phyloP scores from a whole-genome alignment of 768 basidiomycete species.

The Leccinum variicolor region DNA sequence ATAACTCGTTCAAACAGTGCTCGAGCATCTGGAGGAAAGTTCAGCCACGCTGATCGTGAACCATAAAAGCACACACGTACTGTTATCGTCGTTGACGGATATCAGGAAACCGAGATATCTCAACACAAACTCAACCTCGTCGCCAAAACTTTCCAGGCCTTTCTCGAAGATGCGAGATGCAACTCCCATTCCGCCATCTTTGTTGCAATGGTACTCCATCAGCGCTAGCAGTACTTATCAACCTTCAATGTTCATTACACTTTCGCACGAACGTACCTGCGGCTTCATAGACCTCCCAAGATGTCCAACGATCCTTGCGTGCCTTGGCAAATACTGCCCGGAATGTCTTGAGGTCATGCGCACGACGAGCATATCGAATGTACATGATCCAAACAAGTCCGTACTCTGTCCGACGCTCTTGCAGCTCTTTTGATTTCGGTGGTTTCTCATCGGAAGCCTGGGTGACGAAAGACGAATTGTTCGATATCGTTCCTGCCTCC shows the following conservation, averaged over 20 bases:
- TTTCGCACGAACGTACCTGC: conserved; percentile 51
- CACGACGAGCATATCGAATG: conserved; percentile 87
- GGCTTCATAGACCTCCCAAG: conserved; percentile 95
- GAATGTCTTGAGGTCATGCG: conserved; percentile 82
- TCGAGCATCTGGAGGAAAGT: conserved; percentile 68
- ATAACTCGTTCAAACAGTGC: conserved; percentile 93
- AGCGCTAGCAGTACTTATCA: conserved; percentile 51
- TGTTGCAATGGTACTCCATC: conserved; percentile 92
- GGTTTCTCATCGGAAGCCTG: conserved; percentile 53
- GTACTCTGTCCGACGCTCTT: conserved; percentile 60
- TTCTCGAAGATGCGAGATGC: conserved; percentile 93
- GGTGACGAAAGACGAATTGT: conserved; percentile 47
- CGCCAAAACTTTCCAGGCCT: conserved; percentile 79
- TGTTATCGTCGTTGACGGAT: conserved; percentile 92
- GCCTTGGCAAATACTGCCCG: conserved; percentile 79
- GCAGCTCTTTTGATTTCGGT: conserved; percentile 51
- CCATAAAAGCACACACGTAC: conserved; percentile 44
- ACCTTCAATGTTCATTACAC: background rate
- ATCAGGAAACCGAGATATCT: conserved; percentile 92
- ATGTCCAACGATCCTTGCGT: conserved; percentile 66
- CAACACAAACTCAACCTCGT: conserved; percentile 81
- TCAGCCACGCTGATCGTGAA: conserved; percentile 3
- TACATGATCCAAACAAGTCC: conserved; percentile 84
- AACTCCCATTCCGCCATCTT: conserved; percentile 65
- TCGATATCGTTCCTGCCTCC: conserved; percentile 34